These are phyloP conservation scores for Trichocladium uniseriatum DNA, from an alignment of 495 filamentous ascomycete genomes.

Conservation along the genomic window DNA sequence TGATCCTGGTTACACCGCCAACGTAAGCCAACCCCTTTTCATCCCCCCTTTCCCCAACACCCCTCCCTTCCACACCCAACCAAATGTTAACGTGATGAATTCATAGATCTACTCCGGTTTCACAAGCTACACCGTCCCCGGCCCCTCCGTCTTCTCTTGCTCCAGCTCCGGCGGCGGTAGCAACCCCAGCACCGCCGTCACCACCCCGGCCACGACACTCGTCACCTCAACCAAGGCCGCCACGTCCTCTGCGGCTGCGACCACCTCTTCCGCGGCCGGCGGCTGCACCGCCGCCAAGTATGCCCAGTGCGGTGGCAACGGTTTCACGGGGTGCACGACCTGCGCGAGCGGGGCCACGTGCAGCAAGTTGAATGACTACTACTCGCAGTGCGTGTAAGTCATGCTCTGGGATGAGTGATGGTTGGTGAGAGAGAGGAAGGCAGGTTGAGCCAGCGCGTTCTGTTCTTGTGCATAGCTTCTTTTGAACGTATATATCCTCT, in stretches of 20 bases:
- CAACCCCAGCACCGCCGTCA: slow-evolving; percentile 1
- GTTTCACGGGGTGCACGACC: slow-evolving; percentile 23
- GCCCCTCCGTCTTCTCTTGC: slow-evolving; percentile 21
- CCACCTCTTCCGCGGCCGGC: background rate
- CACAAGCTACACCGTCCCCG: slow-evolving; percentile 25
- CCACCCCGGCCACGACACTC: background rate
- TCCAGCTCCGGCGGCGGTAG: slow-evolving; percentile 1
- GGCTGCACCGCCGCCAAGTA: slow-evolving; percentile 24
- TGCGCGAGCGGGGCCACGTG: slow-evolving; percentile 24
- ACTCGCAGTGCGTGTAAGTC: slow-evolving; percentile 26
- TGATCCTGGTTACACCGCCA: slow-evolving; percentile 47
- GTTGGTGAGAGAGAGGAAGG: background rate
- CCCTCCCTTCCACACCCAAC: background rate
- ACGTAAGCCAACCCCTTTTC: no score
- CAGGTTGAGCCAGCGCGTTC: no score
- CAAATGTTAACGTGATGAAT: no score
- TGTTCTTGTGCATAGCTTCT: no score
- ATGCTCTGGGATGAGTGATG: no score
- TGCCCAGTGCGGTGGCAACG: slow-evolving; percentile 32
- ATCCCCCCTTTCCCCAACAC: background rate
- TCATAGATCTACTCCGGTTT: slow-evolving; percentile 26
- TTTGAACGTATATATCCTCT: no score
- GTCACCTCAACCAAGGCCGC: no score
- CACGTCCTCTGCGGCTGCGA: no score
- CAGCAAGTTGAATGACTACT: slow-evolving; percentile 20